Percentiles rank a stretch among this genome's conserved stretches.
Evolutionary conservation across 805 yeast genomes (phyloP).

Genomic region (Wickerhamiella lipophila): DNA sequence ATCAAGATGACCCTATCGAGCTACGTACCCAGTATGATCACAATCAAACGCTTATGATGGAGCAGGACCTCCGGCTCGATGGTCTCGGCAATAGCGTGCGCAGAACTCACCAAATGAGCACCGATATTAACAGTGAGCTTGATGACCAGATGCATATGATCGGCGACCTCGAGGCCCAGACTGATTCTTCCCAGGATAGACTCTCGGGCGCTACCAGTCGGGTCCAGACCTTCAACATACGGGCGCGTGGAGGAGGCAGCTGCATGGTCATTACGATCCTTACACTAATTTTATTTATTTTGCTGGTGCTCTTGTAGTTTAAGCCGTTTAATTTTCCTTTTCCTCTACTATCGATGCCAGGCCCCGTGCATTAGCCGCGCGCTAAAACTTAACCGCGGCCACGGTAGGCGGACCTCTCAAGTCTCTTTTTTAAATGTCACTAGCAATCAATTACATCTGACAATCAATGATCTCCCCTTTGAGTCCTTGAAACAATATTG

Average conservation of each 20-base stretch:
- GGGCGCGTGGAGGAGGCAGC: conserved; percentile 31
- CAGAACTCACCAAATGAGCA: conserved; percentile 30
- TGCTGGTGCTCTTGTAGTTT: conserved; percentile 25
- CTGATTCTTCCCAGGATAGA: conserved; percentile 28
- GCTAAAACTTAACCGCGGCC: background rate
- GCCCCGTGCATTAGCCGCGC: background rate
- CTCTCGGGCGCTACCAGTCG: conserved; percentile 28
- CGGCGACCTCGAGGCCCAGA: conserved; percentile 30
- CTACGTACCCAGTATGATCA: conserved; percentile 12
- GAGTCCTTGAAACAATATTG: too few relatives aligned
- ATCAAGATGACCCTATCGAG: background rate
- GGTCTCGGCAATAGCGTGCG: conserved; percentile 28
- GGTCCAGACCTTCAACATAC: conserved; percentile 28
- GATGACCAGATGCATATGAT: conserved; percentile 28
- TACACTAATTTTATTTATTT: conserved; percentile 22
- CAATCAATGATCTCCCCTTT: too few relatives aligned
- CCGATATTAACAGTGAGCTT: conserved; percentile 31
- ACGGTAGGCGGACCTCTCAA: too few relatives aligned
- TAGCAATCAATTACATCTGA: too few relatives aligned
- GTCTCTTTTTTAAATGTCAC: too few relatives aligned
- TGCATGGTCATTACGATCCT: conserved; percentile 27
- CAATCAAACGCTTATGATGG: conserved; percentile 23
- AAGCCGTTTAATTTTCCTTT: background rate
- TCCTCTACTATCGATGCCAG: too few relatives aligned
- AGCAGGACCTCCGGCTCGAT: conserved; percentile 31